Evolutionary conservation across 352 stramenopile genomes (phyloP), one percentile per base, ranked within the genome.

Genomic region (Pythium phragmitis): DNA sequence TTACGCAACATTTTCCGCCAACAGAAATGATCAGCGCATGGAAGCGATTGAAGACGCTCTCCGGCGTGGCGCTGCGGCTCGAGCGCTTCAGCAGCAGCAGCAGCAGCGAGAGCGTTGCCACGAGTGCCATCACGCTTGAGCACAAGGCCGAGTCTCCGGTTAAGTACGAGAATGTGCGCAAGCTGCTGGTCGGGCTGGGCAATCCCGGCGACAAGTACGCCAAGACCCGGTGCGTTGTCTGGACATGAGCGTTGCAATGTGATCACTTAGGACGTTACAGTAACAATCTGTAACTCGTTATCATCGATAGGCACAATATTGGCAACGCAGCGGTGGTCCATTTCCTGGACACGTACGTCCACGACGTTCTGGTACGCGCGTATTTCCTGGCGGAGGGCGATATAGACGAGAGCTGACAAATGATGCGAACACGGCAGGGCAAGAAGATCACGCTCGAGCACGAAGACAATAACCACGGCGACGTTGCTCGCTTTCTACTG

Each of bases 161-260:
- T 26, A 85, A 82, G 73, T 89, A 86, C 65, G 74, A 89, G 28
- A 68, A 89, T 52, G 78, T 91, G 47, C 85, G 85, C 57, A 93
- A 93, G 60, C 72, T 96, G 33, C 65, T 96, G 41, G 87, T 96
- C 4, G 87, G 87, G n/a, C 63, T 96, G 48, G 87, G 87, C 36
- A 96, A 96, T 58, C 85, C 87, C 7, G 84, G 85, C 56, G 76
- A 92, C 57, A 92, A 96, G 62, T 96, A 80, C 62, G 71, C 67
- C n/a, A 77, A 79, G 59, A 96, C 87, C 17, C 73, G 86, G 86
- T 92, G 37, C 19, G 53, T 47, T 12, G 37, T 34, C 13, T 59
- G 17, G 19, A 16, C n/a, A n/a, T 39, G 34, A 1, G 11, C 7
- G 7, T 39, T 39, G 0, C 11, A 6, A 39, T 39, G 7, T 6